Conservation (phyloP, 768 basidiomycete species). For the Clavulina sp. region DNA sequence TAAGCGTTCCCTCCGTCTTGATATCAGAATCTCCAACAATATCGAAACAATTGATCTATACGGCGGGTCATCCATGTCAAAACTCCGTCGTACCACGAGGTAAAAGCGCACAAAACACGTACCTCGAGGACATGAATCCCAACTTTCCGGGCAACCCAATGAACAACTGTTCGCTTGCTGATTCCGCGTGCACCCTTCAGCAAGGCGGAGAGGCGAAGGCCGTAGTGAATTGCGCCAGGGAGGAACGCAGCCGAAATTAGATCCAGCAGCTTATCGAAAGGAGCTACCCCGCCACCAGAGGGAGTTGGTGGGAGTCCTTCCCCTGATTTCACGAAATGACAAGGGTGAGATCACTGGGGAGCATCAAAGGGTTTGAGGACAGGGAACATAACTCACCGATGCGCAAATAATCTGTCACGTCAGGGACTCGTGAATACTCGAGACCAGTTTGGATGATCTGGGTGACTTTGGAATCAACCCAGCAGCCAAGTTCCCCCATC, state of each 20-base stretch:
- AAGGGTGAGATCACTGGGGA: constrained; percentile 7
- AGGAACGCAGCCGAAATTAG: constrained; percentile 43
- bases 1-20: constrained; percentile 57
- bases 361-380: not conserved
- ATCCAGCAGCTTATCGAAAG: constrained; percentile 33
- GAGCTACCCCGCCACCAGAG: not conserved
- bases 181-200: constrained; percentile 63
- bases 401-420: constrained; percentile 30
- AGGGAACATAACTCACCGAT: constrained; percentile 27
- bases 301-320: not conserved
- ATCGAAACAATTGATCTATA: constrained; percentile 73
- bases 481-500: constrained; percentile 64
- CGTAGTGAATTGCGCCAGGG: constrained; percentile 37
- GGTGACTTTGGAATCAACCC: constrained; percentile 57
- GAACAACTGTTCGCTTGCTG: constrained; percentile 59
- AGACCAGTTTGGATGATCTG: constrained; percentile 65
- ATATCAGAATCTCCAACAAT: constrained; percentile 58
- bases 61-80: not conserved
- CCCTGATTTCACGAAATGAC: not conserved
- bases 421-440: constrained; percentile 46
- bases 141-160: constrained; percentile 22
- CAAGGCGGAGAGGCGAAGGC: constrained; percentile 51
- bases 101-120: constrained; percentile 2
- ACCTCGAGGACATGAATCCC: constrained; percentile 76
- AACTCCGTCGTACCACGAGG: not conserved